Evolutionary conservation across 2,329 filamentous ascomycete species (phyloP), one percentile per base, ranked within the genome.

Genomic region (Phialophora verrucosa): DNA sequence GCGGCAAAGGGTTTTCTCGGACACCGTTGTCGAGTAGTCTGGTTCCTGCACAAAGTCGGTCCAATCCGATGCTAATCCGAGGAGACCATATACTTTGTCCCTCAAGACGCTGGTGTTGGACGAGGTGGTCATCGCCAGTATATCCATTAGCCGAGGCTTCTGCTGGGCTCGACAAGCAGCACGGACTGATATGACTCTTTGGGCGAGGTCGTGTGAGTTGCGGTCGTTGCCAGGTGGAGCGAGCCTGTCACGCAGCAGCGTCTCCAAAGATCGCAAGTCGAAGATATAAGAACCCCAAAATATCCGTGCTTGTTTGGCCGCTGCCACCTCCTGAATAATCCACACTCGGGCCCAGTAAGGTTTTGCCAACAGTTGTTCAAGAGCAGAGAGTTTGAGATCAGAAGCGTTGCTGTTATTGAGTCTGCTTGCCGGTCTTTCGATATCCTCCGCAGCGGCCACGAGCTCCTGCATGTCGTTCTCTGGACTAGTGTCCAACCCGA

Each of bases 321-420:
- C 66, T 20, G 66, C 66, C 0, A 71, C 65, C 59, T 74, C 72
- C 47, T 74, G 72, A 4, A 73, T 67, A 5, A 74, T 69, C 72
- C 72, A 74, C 4, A 73, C 66, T 11, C 72, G 56, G 10, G 65
- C 53, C 64, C 71, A 74, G 54, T 71, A 74, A 20, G 59, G 61
- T 31, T 70, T 64, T n/a, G 57, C 64, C 14, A 74, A 63, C 29
- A 74, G 42, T 12, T 64, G 61, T 17, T 67, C 62, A 27, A 72
- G 60, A 5, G 27, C 62, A 14, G 51, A 35, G n/a, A 61, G 10
- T 10, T 47, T 57, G 54, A 17, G 42, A 61, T 23, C 47, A 4
- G 35, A 42, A 2, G 38, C 35, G 27, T 31, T 42, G 11, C 49
- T 38, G n/a, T 56, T 53, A 50, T 55, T 25, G 8, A 53, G 59